A percentile compares a stretch with the other conserved stretches of the same genome.
Conservation (phyloP, 352 stramenopile species). For the Globisporangium acanthophoron region DNA sequence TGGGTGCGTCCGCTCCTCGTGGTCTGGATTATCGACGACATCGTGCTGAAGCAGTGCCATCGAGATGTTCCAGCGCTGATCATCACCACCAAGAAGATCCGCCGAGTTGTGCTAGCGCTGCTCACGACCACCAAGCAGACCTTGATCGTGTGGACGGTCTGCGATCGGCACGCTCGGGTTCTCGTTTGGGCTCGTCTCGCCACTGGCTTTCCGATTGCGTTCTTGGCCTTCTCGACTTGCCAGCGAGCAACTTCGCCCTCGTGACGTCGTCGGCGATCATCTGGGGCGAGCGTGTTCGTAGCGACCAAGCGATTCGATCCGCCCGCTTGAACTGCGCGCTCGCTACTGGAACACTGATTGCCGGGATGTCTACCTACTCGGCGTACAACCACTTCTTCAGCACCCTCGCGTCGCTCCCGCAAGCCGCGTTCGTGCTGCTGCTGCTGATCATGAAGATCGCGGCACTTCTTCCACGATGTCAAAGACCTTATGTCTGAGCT, state of each 20-base stretch:
- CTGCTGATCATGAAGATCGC: conserved; percentile 2
- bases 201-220: too few relatives aligned
- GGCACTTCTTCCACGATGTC: neutral
- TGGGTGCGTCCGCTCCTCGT: neutral
- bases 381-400: neutral
- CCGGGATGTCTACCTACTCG: neutral
- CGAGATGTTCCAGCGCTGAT: too few relatives aligned
- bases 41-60: conserved; percentile 2
- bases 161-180: too few relatives aligned
- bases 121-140: too few relatives aligned
- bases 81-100: too few relatives aligned
- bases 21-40: neutral
- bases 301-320: too few relatives aligned
- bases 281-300: neutral
- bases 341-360: neutral
- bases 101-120: too few relatives aligned
- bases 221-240: neutral
- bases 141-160: too few relatives aligned
- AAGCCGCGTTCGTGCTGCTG: neutral
- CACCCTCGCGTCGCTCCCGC: neutral
- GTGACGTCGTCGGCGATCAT: neutral
- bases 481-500: conserved; percentile 1
- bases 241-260: neutral
- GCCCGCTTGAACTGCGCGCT: neutral
- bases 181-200: too few relatives aligned